These are phyloP conservation scores for Penicillium canescens DNA, from an alignment of 495 filamentous ascomycete genomes.

Conservation along the genomic window DNA sequence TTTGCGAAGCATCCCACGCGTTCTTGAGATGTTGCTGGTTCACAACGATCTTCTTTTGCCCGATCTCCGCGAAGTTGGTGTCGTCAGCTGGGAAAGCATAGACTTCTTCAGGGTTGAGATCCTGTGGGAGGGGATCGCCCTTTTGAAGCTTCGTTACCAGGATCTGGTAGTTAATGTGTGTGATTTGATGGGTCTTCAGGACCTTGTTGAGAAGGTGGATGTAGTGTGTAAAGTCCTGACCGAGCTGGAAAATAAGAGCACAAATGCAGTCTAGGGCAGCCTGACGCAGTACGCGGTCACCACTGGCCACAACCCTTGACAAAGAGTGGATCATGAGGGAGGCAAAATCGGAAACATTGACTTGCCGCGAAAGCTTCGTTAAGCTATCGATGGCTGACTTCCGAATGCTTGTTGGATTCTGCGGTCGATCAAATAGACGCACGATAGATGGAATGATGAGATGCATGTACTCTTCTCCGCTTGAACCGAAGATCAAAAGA, in stretches of 20 bases:
- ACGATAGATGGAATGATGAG: constrained; percentile 97
- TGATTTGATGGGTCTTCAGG: constrained; percentile 65
- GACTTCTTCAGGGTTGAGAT: constrained; percentile 84
- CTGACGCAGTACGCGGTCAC: constrained; percentile 70
- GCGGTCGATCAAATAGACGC: constrained; percentile 80
- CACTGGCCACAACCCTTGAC: constrained; percentile 70
- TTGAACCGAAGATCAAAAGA: constrained; percentile 94
- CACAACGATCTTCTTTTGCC: constrained; percentile 89
- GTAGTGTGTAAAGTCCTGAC: constrained; percentile 92
- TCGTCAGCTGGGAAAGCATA: constrained; percentile 81
- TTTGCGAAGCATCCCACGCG: constrained; percentile 94
- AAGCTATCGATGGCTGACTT: constrained; percentile 93
- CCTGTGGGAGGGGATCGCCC: constrained; percentile 88
- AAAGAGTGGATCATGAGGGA: constrained; percentile 92
- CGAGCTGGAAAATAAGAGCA: constrained; percentile 92
- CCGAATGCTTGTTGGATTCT: constrained; percentile 73
- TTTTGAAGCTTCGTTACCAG: constrained; percentile 90
- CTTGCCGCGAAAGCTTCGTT: constrained; percentile 89
- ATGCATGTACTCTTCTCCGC: constrained; percentile 98
- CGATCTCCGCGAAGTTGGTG: constrained; percentile 73
- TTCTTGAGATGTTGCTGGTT: constrained; percentile 97
- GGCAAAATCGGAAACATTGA: constrained; percentile 96
- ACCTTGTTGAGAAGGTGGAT: constrained; percentile 85
- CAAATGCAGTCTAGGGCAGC: constrained; percentile 95
- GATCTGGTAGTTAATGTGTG: constrained; percentile 85